phyloP scores from a whole-genome alignment of 2,329 filamentous ascomycete genomes.

The Aspergillus neoniger region DNA sequence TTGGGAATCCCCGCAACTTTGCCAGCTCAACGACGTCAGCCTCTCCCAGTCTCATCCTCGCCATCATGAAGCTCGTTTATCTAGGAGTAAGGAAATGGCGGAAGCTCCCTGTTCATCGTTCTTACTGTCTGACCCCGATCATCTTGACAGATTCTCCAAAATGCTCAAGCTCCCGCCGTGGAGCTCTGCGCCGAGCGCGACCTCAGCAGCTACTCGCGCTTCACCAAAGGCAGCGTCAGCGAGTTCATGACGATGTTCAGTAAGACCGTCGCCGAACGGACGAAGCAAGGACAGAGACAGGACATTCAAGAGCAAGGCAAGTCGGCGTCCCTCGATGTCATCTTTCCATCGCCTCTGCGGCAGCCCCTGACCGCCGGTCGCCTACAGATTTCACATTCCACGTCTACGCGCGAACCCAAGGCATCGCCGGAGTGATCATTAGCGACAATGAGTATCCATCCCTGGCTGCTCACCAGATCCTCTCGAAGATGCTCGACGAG shows the following conservation, averaged over 20 bases:
- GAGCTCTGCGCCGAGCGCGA: conserved; percentile 78
- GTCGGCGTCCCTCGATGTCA: conserved; percentile 12
- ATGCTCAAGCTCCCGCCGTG: conserved; percentile 72
- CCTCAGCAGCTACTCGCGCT: conserved; percentile 74
- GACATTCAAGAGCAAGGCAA: conserved; percentile 64
- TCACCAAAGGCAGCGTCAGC: conserved; percentile 64
- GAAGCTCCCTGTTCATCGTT: conserved; percentile 7
- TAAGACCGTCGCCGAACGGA: conserved; percentile 85
- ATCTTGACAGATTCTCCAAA: conserved; percentile 71
- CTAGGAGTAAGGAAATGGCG: conserved; percentile 68
- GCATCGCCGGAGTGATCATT: conserved; percentile 75
- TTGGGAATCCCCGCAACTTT: conserved; percentile 5
- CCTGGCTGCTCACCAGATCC: conserved; percentile 80
- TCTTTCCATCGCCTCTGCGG: not conserved
- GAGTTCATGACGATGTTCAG: conserved; percentile 83
- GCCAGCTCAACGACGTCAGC: conserved; percentile 19
- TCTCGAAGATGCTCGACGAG: conserved; percentile 84
- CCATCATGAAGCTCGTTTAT: conserved; percentile 81
- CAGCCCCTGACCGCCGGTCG: conserved; percentile 10
- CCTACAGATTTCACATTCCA: conserved; percentile 58
- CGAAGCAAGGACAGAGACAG: conserved; percentile 76
- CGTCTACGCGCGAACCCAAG: conserved; percentile 70
- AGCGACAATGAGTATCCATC: conserved; percentile 73
- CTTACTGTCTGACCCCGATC: not conserved
- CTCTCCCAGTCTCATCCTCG: conserved; percentile 22